These are phyloP conservation scores for Cercospora sojina DNA, from an alignment of 2,329 filamentous ascomycete genomes.

Conservation along the genomic window DNA sequence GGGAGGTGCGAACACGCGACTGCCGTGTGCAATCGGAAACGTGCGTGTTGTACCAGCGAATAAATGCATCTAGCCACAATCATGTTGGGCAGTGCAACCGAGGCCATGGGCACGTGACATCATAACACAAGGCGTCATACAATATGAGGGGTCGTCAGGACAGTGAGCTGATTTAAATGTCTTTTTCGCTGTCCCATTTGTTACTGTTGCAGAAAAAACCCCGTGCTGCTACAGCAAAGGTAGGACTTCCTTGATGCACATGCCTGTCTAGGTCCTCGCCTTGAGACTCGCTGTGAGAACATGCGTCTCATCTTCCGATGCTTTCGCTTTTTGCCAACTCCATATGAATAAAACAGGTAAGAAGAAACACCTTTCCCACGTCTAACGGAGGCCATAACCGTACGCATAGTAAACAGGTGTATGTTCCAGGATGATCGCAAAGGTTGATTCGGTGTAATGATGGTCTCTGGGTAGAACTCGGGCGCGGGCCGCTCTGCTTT, in stretches of 20 bases:
- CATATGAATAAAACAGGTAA: not conserved
- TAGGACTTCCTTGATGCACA: conserved; percentile 6
- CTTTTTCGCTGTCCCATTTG: not conserved
- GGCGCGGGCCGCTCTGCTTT: conserved; percentile 1
- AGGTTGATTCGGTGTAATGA: not conserved
- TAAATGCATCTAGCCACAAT: not conserved
- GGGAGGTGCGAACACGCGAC: not conserved
- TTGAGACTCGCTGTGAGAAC: not conserved
- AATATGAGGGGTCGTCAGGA: not conserved
- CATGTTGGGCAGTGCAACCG: not conserved
- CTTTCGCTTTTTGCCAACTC: not conserved
- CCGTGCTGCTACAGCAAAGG: conserved; percentile 2
- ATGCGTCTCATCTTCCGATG: not conserved
- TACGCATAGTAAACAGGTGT: not conserved
- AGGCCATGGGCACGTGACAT: not conserved
- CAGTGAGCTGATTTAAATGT: conserved; percentile 23
- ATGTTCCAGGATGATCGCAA: not conserved
- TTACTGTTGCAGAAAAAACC: not conserved
- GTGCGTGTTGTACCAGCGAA: not conserved
- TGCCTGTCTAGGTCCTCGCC: conserved; percentile 2
- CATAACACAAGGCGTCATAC: not conserved
- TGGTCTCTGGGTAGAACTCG: conserved; percentile 3
- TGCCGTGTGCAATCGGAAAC: not conserved
- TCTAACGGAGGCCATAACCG: not conserved
- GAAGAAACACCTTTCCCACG: conserved; percentile 1